Conservation (phyloP, 345 rosid genomes). For the Salix exigua region DNA sequence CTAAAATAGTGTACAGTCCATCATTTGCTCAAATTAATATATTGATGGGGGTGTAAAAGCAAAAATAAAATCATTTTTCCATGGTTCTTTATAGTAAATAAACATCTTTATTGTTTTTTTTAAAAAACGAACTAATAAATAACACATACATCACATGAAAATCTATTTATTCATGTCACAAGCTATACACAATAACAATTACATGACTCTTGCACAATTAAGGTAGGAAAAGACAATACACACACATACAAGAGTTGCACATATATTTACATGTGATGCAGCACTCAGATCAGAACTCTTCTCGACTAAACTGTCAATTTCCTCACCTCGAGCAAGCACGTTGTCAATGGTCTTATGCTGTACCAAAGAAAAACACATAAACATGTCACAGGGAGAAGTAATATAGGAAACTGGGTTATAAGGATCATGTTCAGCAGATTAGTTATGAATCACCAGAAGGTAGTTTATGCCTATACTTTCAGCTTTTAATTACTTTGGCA, state of each 20-base stretch:
- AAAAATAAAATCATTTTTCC: too few species aligned
- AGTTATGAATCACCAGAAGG: not conserved
- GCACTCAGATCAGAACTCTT: constrained; percentile 97
- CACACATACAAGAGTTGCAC: not conserved
- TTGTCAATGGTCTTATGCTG: constrained; percentile 99
- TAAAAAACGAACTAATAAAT: too few species aligned
- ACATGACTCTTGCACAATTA: not conserved
- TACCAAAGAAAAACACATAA: constrained; percentile 6
- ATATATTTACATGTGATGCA: constrained; percentile 75
- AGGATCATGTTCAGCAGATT: not conserved
- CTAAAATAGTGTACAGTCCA: not conserved
- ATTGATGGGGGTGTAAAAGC: too few species aligned
- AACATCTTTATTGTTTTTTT: too few species aligned
- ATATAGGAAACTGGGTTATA: not conserved
- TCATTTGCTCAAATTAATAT: not conserved
- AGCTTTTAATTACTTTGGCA: not conserved
- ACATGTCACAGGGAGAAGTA: not conserved
- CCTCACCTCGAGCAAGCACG: constrained; percentile 95
- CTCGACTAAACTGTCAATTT: constrained; percentile 90
- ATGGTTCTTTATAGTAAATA: too few species aligned
- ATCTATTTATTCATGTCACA: too few species aligned
- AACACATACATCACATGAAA: too few species aligned
- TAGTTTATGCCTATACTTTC: not conserved
- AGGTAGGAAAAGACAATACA: not conserved
- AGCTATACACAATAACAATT: too few species aligned